phyloP scores from a whole-genome alignment of 2,329 filamentous ascomycete genomes.

The Ophiostoma australiae region DNA sequence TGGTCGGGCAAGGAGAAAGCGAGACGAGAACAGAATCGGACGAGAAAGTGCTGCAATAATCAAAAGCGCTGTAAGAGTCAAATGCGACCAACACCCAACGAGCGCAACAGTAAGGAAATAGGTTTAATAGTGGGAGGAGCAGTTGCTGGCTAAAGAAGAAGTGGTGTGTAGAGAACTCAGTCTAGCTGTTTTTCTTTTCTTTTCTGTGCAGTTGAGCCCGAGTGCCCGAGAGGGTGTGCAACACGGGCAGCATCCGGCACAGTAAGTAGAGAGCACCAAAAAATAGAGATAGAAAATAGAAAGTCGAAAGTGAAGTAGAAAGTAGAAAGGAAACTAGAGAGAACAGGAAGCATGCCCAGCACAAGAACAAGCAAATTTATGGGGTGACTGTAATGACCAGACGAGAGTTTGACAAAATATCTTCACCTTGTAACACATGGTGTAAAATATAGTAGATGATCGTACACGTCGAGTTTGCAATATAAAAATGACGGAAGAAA shows the following conservation, averaged over 20 bases:
- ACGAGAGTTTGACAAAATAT: neutral
- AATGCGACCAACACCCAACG: neutral
- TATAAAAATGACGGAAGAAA: neutral
- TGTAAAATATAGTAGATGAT: neutral
- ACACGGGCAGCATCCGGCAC: slow-evolving; percentile 6
- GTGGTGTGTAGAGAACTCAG: neutral
- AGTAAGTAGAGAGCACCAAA: neutral
- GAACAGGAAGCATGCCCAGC: neutral
- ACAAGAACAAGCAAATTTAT: neutral
- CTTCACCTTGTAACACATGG: no score
- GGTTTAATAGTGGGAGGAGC: neutral
- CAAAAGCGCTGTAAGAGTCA: neutral
- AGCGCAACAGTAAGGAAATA: neutral
- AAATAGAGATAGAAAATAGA: neutral
- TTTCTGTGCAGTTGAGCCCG: neutral
- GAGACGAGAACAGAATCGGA: neutral
- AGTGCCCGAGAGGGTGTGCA: slow-evolving; percentile 6
- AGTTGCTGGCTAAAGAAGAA: neutral
- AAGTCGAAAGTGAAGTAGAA: neutral
- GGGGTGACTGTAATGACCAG: neutral
- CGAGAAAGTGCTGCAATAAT: neutral
- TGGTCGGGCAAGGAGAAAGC: neutral
- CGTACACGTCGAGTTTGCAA: neutral
- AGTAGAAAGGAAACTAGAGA: neutral
- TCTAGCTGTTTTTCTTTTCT: neutral